A percentile compares a stretch with the other conserved stretches of the same genome.
Evolutionary conservation across 371 early-diverging fungal species (phyloP).

Genomic region (Mortierella sp.): DNA sequence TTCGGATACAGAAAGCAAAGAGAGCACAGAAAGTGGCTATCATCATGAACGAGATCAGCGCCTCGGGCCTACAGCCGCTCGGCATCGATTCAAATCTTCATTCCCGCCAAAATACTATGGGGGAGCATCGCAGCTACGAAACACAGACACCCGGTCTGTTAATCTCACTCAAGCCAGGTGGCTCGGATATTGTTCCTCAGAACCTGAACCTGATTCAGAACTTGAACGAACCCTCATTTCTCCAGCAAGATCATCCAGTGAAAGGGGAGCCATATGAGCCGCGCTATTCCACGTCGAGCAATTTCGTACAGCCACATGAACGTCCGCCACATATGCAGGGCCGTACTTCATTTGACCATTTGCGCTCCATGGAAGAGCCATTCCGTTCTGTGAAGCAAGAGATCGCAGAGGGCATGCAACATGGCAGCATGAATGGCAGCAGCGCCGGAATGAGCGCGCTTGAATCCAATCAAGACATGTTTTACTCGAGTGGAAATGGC

Average conservation of each 20-base stretch:
- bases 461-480: neutral
- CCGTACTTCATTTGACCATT: conserved; percentile 4
- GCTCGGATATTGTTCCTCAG: conserved; percentile 6
- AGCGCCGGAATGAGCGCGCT: neutral
- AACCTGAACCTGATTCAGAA: neutral
- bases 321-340: neutral
- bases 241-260: neutral
- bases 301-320: neutral
- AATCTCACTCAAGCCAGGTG: conserved; percentile 22
- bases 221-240: neutral
- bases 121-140: neutral
- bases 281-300: neutral
- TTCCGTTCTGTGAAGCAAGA: neutral
- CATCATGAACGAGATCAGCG: conserved; percentile 5
- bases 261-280: neutral
- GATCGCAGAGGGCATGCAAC: neutral
- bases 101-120: neutral
- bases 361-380: conserved; percentile 13
- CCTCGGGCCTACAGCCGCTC: neutral
- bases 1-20: too few species aligned
- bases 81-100: neutral
- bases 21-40: too few species aligned
- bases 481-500: too few species aligned
- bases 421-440: neutral
- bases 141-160: conserved; percentile 4